Conservation (phyloP, 176 grass and related monocot genomes). For the Carex kokanica region DNA sequence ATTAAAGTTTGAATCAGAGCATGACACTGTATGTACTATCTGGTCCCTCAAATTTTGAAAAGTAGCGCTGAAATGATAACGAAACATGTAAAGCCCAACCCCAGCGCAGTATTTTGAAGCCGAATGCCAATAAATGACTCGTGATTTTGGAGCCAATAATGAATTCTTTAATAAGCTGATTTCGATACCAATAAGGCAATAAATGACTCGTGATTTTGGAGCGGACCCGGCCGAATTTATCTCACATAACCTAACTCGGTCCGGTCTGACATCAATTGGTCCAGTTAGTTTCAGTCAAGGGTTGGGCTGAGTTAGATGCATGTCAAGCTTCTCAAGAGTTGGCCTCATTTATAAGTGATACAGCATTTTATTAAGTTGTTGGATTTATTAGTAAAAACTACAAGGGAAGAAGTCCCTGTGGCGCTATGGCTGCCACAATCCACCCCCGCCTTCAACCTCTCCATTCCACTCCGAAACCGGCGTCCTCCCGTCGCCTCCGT, state of each 20-base stretch:
- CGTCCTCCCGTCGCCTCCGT: neutral
- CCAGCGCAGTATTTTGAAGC: neutral
- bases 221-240: neutral
- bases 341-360: neutral
- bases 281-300: no score
- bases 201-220: neutral
- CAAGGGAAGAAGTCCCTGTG: neutral
- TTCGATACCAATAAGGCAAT: no score
- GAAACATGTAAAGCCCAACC: neutral
- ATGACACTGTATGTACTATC: neutral
- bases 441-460: conserved; percentile 5
- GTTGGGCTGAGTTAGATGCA: no score
- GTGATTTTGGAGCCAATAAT: conserved; percentile 5
- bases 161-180: no score
- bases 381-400: neutral
- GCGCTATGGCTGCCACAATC: conserved; percentile 4
- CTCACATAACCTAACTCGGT: no score
- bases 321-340: no score
- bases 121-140: conserved; percentile 12
- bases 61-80: neutral
- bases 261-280: no score
- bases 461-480: neutral
- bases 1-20: conserved; percentile 10
- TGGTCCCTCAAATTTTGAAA: conserved; percentile 10
- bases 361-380: neutral